These are phyloP conservation scores for Ustilago lituana DNA, from an alignment of 1,284 basidiomycete genomes.

Conservation along the genomic window DNA sequence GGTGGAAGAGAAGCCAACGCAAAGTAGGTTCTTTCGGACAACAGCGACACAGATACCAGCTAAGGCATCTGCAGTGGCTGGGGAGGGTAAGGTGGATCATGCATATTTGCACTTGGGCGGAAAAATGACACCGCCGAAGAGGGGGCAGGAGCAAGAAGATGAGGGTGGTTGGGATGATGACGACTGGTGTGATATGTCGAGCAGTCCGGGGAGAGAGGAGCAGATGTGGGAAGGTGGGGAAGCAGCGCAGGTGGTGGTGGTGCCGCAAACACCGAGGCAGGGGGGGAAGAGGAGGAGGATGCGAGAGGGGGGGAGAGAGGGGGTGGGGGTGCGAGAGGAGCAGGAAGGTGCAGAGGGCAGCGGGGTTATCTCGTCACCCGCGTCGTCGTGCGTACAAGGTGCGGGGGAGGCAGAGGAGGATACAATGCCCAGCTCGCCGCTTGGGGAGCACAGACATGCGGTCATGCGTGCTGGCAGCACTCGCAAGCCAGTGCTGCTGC, in stretches of 20 bases:
- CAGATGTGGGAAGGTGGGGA: conserved; percentile 2
- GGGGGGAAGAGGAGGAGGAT: conserved; percentile 23
- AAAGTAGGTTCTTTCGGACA: conserved; percentile 34
- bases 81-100: conserved; percentile 10
- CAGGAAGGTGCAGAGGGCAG: conserved; percentile 25
- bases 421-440: conserved; percentile 20
- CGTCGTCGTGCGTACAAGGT: conserved; percentile 29
- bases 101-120: conserved; percentile 41
- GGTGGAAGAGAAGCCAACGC: conserved; percentile 8
- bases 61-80: not conserved
- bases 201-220: conserved; percentile 14
- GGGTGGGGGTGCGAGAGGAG: conserved; percentile 11
- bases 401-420: conserved; percentile 10
- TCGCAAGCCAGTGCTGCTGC: conserved; percentile 27
- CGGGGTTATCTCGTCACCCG: conserved; percentile 47
- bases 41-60: not conserved
- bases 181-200: conserved; percentile 41
- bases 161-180: conserved; percentile 44
- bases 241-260: conserved; percentile 35
- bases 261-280: conserved; percentile 33
- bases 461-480: too few species aligned
- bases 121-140: conserved; percentile 23
- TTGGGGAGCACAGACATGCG: too few species aligned
- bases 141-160: conserved; percentile 19
- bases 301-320: conserved; percentile 1